Evolutionary conservation across 768 basidiomycete species (phyloP), one percentile per base, ranked within the genome.

Genomic region (Trametes gibbosa): DNA sequence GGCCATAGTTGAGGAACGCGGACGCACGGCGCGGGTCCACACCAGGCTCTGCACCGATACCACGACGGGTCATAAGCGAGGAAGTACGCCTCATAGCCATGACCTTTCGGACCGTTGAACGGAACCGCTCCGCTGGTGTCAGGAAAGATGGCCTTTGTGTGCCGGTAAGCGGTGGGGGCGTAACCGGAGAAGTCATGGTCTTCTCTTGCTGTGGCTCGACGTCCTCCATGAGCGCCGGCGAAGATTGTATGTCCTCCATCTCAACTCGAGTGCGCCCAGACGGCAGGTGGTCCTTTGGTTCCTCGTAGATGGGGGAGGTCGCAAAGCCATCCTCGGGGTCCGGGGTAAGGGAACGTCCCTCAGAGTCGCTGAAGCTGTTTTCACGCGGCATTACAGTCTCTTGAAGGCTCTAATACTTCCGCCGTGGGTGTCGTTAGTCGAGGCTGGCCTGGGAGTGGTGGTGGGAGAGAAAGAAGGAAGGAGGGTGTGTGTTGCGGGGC

Each of bases 21-120:
- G 81, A 80, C 2, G 78, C 75, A 16, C 84, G 80, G 27, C 85
- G 81, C 21, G 86, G 85, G 72, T 89, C 85, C 29, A 88, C 73
- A 60, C 88, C 88, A 12, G 86, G 88, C 66, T 90, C 88, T 14
- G 84, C 87, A 19, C 88, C 88, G 32, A 83, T 70, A 35, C 75
- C 71, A 2, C 74, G 73, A 13, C 72, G 67, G 13, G 64, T 56
- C 56, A 73, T 63, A 69, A 75, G 56, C 2, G 69, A 69, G 23
- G 83, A 79, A 35, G 83, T 80, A 17, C 82, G 82, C 59, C 78
- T 79, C 75, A 89, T 77, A 9, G 81, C 75, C 53, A 90, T 87
- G 45, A 89, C 79, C 70, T 83, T 87, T 56, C 79, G 80, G 37
- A 82, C 86, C 0, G 79, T 75, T 1, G 76, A 66, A 14, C 81